Base-by-base conservation (phyloP, 2,329 filamentous ascomycete genomes). In the Clarireedia hainanense region DNA sequence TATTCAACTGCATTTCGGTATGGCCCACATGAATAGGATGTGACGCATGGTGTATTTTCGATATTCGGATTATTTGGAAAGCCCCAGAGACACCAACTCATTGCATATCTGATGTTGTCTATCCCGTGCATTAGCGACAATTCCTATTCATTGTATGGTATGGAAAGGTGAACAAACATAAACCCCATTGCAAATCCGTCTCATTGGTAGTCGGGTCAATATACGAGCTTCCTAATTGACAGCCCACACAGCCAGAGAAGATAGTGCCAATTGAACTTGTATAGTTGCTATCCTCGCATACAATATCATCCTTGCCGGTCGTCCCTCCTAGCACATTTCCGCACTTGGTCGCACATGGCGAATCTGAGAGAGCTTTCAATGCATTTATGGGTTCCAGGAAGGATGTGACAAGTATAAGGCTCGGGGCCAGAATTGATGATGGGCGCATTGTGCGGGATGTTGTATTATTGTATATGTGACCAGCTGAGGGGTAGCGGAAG, bases 91-190 rank as follows among this genome's bases (percentile, higher is more conserved):
- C 83, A 86, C 62, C 76, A 76, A 1, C 77, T 77, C 1, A 77
- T 60, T 5, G 79, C 73, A 63, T 76, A 84, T 64, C 82, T 75
- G 52, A 84, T 60, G 60, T 85, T 85, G 60, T 83, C 80, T 84
- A 40, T 12, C 1, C 20, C 34, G 27, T 42, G 27, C 20, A 27
- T 51, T 34, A 56, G 45, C 34, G 15, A 52, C 26, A 12, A 14
- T 26, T 26, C 9, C 12, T 34, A 14, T 26, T 26, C 9, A n/a
- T 34, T 17, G 26, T 26, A 56, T 30, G 34, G n/a, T 4, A 9
- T 23, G 42, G 40, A 40, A 48, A 47, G 45, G 47, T 40, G 7
- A 15, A 73, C 80, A 63, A 69, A 84, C 81, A 85, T 15, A 85
- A 68, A 50, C 76, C 70, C 59, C 73, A 76, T 60, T 80, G 72